These are phyloP conservation scores for Physaria fendleri DNA, from an alignment of 345 rosid species.

Conservation along the genomic window DNA sequence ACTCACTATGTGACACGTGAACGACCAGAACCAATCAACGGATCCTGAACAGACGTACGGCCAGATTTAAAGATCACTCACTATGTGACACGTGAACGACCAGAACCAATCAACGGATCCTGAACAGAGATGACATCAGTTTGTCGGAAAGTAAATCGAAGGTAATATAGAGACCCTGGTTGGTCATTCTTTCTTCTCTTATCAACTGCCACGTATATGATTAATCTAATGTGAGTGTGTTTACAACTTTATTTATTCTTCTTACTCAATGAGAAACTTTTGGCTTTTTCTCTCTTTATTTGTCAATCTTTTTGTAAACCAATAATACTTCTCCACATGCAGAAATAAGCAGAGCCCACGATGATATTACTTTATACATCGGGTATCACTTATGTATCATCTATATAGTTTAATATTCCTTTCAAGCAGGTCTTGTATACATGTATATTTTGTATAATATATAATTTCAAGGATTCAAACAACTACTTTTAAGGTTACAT, in stretches of 20 bases:
- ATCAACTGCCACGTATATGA: constrained; percentile 25
- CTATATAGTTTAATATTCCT: neutral
- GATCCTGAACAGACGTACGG: neutral
- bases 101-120: constrained; percentile 21
- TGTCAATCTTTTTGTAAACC: constrained; percentile 13
- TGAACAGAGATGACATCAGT: neutral
- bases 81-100: constrained; percentile 24
- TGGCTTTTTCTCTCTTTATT: constrained; percentile 15
- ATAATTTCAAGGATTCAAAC: neutral
- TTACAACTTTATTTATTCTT: constrained; percentile 31
- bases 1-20: constrained; percentile 18
- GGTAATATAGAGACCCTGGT: constrained; percentile 8
- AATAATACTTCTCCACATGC: constrained; percentile 21
- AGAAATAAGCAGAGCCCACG: constrained; percentile 13
- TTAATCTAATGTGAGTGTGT: constrained; percentile 9
- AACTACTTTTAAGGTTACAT: neutral
- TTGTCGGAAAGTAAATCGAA: constrained; percentile 2
- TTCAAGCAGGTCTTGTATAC: neutral
- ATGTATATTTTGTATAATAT: neutral
- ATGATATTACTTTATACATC: neutral
- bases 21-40: constrained; percentile 23
- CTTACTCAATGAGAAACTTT: constrained; percentile 1
- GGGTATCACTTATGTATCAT: neutral
- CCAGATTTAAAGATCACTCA: too few species aligned
- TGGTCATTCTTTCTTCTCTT: constrained; percentile 21